phyloP scores from a whole-genome alignment of 2,329 filamentous ascomycete genomes.

The Dichotomopilus funicola region DNA sequence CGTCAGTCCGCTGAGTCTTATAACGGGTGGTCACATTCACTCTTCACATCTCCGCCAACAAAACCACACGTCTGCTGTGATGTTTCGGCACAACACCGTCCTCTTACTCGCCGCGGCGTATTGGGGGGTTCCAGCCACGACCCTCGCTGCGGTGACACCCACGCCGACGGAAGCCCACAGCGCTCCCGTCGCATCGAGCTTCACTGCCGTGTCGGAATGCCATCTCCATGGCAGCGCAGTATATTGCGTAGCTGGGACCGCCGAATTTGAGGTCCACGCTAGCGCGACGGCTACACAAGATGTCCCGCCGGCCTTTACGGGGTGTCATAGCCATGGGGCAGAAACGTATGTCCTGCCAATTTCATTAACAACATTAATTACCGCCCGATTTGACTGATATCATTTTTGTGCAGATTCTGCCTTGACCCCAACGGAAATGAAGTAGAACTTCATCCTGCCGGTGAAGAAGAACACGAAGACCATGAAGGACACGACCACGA shows the following conservation, averaged over 20 bases:
- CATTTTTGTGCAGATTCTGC: conserved; percentile 5
- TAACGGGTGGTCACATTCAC: too few species aligned
- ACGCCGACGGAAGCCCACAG: conserved; percentile 12
- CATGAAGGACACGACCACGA: background rate
- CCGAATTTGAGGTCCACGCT: conserved; percentile 39
- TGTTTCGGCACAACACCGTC: too few species aligned
- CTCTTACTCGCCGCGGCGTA: too few species aligned
- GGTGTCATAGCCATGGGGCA: conserved; percentile 55
- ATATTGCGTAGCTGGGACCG: conserved; percentile 40
- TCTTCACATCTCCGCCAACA: too few species aligned
- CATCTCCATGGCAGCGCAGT: conserved; percentile 37
- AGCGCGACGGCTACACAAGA: conserved; percentile 49
- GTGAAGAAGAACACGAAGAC: conserved; percentile 5
- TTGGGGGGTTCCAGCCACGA: background rate
- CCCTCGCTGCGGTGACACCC: conserved; percentile 12
- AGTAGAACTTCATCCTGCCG: conserved; percentile 12
- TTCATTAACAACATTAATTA: background rate
- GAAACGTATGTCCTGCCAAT: conserved; percentile 42
- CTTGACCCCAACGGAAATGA: conserved; percentile 14
- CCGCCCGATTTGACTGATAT: background rate
- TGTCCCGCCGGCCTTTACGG: conserved; percentile 55
- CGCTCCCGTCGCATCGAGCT: background rate
- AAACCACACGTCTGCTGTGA: too few species aligned
- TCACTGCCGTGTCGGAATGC: conserved; percentile 47
- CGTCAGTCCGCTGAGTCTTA: too few species aligned